Percentiles rank a stretch among this genome's conserved stretches.
Conservation (phyloP, 306 rosid species). For the Chamaecrista fasciculata region DNA sequence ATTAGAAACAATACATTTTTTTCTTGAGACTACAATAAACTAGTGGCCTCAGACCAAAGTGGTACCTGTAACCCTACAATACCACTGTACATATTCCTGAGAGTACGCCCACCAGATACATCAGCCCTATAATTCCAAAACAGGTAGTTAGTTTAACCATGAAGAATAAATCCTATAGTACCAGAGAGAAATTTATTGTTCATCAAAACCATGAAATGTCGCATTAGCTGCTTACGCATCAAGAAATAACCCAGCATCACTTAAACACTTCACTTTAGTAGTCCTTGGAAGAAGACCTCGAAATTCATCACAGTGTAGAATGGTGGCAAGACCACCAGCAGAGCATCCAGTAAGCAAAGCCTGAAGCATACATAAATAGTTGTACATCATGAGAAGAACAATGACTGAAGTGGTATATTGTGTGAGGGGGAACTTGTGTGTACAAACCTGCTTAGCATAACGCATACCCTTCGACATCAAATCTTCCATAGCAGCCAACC, state of each 20-base stretch:
- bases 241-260: conserved; percentile 96
- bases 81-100: conserved; percentile 49
- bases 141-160: not conserved
- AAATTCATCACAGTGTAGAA: conserved; percentile 87
- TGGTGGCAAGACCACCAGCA: conserved; percentile 95
- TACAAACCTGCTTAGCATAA: conserved; percentile 65
- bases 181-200: not conserved
- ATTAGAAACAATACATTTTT: not conserved
- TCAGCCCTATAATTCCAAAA: conserved; percentile 45
- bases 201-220: not conserved
- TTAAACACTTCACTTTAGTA: conserved; percentile 83
- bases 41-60: not conserved
- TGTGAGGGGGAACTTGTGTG: not conserved
- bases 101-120: conserved; percentile 53
- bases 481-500: conserved; percentile 89
- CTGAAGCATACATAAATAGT: conserved; percentile 40
- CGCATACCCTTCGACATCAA: conserved; percentile 87
- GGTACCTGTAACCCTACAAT: conserved; percentile 74
- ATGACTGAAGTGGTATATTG: not conserved
- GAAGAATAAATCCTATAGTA: not conserved
- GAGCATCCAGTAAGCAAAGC: conserved; percentile 98
- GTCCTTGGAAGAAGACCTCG: conserved; percentile 53
- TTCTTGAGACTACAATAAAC: not conserved
- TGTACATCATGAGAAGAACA: conserved; percentile 8
- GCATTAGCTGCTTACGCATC: conserved; percentile 58